Evolutionary conservation across 441 rosid species (phyloP).

Genomic region (Codiaeum variegatum): DNA sequence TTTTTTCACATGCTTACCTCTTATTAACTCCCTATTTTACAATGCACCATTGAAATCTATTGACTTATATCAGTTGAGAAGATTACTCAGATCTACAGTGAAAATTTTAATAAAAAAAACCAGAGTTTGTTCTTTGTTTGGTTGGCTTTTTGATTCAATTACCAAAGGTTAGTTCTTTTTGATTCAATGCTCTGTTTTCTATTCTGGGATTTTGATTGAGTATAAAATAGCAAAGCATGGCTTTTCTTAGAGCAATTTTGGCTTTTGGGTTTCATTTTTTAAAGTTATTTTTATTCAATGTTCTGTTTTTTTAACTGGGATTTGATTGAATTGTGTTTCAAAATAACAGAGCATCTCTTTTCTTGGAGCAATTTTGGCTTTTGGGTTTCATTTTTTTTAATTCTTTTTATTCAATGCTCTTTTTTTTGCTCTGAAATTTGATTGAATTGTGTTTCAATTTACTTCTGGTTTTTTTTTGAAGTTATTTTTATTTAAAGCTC

Average conservation of each 20-base stretch:
- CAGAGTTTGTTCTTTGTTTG: conserved; percentile 24
- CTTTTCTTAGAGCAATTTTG: too few species aligned
- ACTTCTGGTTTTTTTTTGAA: too few species aligned
- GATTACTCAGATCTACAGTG: conserved; percentile 53
- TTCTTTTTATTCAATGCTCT: not conserved
- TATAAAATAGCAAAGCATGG: too few species aligned
- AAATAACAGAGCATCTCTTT: not conserved
- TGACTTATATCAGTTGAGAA: conserved; percentile 30
- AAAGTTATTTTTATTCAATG: not conserved
- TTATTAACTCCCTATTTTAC: not conserved
- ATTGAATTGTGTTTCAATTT: too few species aligned
- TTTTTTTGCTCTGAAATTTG: not conserved
- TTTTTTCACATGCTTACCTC: conserved; percentile 48
- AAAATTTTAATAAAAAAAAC: conserved; percentile 14
- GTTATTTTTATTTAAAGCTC: too few species aligned
- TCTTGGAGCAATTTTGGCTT: conserved; percentile 18
- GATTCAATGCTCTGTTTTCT: not conserved
- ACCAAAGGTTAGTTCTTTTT: conserved; percentile 34
- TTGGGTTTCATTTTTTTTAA: not conserved
- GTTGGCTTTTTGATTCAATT: conserved; percentile 19
- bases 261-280: too few species aligned
- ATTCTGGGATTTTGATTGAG: too few species aligned
- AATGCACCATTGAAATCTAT: conserved; percentile 37
- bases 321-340: conserved; percentile 11
- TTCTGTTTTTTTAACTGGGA: not conserved